Base-by-base conservation (phyloP, 2,329 filamentous ascomycete genomes). In the Beauveria australis region DNA sequence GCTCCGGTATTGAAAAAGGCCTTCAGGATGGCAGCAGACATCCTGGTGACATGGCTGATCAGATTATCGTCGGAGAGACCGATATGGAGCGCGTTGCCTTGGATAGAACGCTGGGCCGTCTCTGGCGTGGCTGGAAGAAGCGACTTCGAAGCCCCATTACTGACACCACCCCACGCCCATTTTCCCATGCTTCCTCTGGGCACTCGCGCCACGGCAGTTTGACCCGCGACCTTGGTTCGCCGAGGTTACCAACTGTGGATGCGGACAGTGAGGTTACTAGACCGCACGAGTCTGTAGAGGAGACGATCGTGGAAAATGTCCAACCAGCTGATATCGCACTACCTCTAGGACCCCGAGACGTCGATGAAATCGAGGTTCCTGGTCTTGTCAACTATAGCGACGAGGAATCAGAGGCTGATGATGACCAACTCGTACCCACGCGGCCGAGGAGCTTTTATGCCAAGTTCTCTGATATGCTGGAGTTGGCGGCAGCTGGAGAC, bases 41-140 rank as follows among this genome's bases (percentile, higher is more conserved):
- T 53, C 74, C 78, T 3, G 75, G 76, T 22, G 79, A 81, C 28
- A 69, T 81, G 53, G 79, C 82, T 46, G 86, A 90, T 64, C 84
- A 86, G 18, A 81, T 96, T 58, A 79, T 92, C n/a, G 87, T 99
- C 28, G 90, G 95, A 68, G 93, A 97, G 68, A 78, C 86, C 59
- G 94, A 99, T 71, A 91, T 97, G 81, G 94, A 97, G 70, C 91
- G 92, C 66, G 84, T 97, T 64, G 93, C 93, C 8, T 80, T 97
- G 63, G 95, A 96, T 70, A 84, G 92, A 61, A 92, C 91, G 2
- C 78, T 99, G 1, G 94, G 94, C 22, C 82, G 92, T 53, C 79
- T 97, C 48, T 99, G 94, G 94, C 85, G 94, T 67, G 89, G 90
- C 28, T 99, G 94, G 94, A 91, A 94, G 75, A 96, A 96, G 76